Evolutionary conservation across 2,329 filamentous ascomycete genomes (phyloP), one percentile per base, ranked within the genome.

Genomic region (Raffaelea deltoideospora): DNA sequence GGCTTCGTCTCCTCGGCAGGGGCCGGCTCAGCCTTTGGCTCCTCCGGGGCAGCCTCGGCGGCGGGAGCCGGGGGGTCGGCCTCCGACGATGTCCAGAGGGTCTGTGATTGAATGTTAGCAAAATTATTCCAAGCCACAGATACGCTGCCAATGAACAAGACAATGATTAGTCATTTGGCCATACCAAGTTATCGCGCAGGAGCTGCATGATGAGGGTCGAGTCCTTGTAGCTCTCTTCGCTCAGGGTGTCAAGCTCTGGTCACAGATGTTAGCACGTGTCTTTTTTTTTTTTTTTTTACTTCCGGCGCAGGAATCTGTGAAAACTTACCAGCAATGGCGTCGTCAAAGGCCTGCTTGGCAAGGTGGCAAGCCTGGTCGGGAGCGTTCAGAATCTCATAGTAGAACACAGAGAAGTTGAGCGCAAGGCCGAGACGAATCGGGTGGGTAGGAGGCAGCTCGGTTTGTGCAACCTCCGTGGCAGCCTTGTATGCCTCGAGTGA

Each of bases 161-260:
- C n/a, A n/a, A n/a, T n/a, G n/a, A n/a, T n/a, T n/a, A n/a, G n/a
- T n/a, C n/a, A n/a, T n/a, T n/a, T n/a, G n/a, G n/a, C n/a, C 73
- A 49, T 71, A 92, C 85, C 60, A 95, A 61, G 76, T 95, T 95
- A 70, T 95, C 87, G 59, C 87, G 82, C 58, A 95, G 79, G 45
- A 95, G 81, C 72, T 95, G 87, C 87, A 95, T 95, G 67, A 95
- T 95, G 54, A 95, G 78, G 46, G 87, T 95, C 33, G 85, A 93
- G 70, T 95, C 87, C 77, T 93, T 93, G 82, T 95, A 95, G 75
- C 84, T 92, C 74, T 95, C 87, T 76, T 95, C 87, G 60, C 83
- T 92, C 50, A 95, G 71, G 50, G 87, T 94, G 63, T 95, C 87
- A 50, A 95, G 83, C 72, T 95, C 86, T 86, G 55, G n/a, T n/a